Evolutionary conservation across 2,329 filamentous ascomycete genomes (phyloP).

Genomic region (Alternaria solani): DNA sequence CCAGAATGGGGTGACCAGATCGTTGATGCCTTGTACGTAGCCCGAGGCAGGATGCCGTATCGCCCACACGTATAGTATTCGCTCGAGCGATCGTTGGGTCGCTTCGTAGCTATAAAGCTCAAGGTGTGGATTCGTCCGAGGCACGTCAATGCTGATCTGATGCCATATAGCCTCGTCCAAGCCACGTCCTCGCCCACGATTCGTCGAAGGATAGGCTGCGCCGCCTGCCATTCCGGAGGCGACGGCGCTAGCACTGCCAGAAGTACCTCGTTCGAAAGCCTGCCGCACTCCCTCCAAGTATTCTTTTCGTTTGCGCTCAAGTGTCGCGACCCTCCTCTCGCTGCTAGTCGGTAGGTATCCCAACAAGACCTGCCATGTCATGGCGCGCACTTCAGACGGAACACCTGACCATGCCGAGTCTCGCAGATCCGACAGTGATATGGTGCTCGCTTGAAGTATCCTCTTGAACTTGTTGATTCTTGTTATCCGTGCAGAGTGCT

Average conservation of each 20-base stretch:
- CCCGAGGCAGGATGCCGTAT: constrained; percentile 96
- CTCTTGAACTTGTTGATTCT: constrained; percentile 99
- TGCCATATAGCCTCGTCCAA: constrained; percentile 99
- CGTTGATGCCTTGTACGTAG: constrained; percentile 98
- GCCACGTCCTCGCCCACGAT: constrained; percentile 73
- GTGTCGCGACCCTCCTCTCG: constrained; percentile 84
- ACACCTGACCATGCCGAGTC: constrained; percentile 92
- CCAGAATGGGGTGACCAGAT: constrained; percentile 97
- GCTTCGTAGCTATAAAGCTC: constrained; percentile 95
- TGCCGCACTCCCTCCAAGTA: constrained; percentile 89
- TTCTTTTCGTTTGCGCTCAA: constrained; percentile 95
- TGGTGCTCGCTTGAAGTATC: constrained; percentile 89
- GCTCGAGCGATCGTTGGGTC: constrained; percentile 90
- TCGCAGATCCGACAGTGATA: constrained; percentile 83
- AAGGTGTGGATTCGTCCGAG: constrained; percentile 93
- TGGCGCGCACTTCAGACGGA: constrained; percentile 92
- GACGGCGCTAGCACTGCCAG: constrained; percentile 46
- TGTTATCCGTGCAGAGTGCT: constrained; percentile 84
- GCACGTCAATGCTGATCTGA: constrained; percentile 98
- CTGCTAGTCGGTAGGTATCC: constrained; percentile 97
- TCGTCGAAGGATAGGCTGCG: constrained; percentile 52
- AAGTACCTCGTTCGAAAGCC: constrained; percentile 66
- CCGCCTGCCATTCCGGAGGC: constrained; percentile 64
- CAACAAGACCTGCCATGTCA: constrained; percentile 97
- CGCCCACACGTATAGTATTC: constrained; percentile 96